These are phyloP conservation scores for Lagenaria siceraria DNA, from an alignment of 306 rosid species.

Conservation along the genomic window DNA sequence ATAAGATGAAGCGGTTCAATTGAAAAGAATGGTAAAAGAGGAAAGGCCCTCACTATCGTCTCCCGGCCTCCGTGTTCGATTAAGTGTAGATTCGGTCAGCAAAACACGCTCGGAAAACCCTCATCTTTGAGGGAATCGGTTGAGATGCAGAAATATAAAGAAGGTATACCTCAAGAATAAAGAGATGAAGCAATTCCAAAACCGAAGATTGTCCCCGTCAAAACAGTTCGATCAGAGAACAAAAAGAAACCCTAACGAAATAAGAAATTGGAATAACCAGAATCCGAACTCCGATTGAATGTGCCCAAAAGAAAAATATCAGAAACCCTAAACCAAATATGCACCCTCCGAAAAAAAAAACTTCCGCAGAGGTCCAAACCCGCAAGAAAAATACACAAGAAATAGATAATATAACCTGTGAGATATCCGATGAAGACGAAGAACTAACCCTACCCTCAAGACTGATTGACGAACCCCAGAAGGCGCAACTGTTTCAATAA, in stretches of 20 bases:
- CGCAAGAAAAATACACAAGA: constrained; percentile 6
- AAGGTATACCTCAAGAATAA: neutral
- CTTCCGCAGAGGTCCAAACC: constrained; percentile 27
- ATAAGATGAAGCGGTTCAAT: constrained; percentile 9
- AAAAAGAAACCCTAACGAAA: constrained; percentile 34
- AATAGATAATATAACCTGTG: constrained; percentile 8
- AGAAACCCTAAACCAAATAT: constrained; percentile 43
- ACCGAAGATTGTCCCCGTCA: constrained; percentile 21
- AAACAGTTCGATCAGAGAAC: constrained; percentile 20
- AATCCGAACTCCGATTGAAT: constrained; percentile 15
- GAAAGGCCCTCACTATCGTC: constrained; percentile 10
- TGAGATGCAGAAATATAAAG: neutral
- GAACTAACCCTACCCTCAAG: constrained; percentile 54
- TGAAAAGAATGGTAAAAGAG: neutral
- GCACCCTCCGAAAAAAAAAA: neutral
- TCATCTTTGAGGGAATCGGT: constrained; percentile 20
- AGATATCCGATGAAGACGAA: constrained; percentile 2
- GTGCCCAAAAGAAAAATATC: neutral
- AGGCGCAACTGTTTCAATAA: constrained; percentile 48
- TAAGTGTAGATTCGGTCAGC: constrained; percentile 39
- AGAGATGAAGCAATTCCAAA: constrained; percentile 1
- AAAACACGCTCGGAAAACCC: constrained; percentile 31
- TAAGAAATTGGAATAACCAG: constrained; percentile 11
- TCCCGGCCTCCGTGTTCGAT: constrained; percentile 46
- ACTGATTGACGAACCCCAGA: constrained; percentile 25